phyloP scores from a whole-genome alignment of 108 stramenopile species.

The Cyclotella distinguenda region DNA sequence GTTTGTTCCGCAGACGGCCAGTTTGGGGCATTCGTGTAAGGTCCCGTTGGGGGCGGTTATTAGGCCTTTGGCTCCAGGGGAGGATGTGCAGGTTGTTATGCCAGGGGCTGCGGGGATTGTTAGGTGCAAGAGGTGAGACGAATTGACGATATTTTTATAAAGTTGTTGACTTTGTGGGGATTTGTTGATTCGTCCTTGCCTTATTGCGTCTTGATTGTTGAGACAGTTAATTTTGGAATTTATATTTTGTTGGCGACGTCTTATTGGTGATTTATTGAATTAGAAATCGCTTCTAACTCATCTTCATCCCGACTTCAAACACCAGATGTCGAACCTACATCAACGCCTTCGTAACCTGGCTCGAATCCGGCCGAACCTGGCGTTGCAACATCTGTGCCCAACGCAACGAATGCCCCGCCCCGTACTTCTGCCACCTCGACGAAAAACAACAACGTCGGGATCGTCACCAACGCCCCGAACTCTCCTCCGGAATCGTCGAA shows the following conservation, averaged over 20 bases:
- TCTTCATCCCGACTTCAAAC: not conserved
- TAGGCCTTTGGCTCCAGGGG: constrained; percentile 81
- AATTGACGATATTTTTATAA: not conserved
- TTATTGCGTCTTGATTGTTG: not conserved
- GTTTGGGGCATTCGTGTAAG: constrained; percentile 58
- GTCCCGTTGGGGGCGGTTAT: constrained; percentile 79
- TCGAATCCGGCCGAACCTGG: constrained; percentile 95
- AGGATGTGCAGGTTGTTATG: constrained; percentile 84
- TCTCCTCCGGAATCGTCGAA: constrained; percentile 86
- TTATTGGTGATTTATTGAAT: not conserved
- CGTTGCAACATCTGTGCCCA: constrained; percentile 97
- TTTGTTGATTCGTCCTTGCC: not conserved
- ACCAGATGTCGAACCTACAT: constrained; percentile 95
- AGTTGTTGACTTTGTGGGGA: not conserved
- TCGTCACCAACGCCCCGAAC: constrained; percentile 88
- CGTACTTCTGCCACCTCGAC: constrained; percentile 97
- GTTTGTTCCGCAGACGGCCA: constrained; percentile 60
- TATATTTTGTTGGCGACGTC: not conserved
- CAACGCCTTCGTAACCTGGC: constrained; percentile 97
- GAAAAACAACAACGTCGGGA: constrained; percentile 88
- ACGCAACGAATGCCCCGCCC: constrained; percentile 87
- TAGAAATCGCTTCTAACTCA: not conserved
- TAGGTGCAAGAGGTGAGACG: constrained; percentile 84
- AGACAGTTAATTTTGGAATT: no score
- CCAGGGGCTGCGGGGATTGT: constrained; percentile 95